phyloP scores from a whole-genome alignment of 2,329 filamentous ascomycete genomes.

The Talaromyces sp. region DNA sequence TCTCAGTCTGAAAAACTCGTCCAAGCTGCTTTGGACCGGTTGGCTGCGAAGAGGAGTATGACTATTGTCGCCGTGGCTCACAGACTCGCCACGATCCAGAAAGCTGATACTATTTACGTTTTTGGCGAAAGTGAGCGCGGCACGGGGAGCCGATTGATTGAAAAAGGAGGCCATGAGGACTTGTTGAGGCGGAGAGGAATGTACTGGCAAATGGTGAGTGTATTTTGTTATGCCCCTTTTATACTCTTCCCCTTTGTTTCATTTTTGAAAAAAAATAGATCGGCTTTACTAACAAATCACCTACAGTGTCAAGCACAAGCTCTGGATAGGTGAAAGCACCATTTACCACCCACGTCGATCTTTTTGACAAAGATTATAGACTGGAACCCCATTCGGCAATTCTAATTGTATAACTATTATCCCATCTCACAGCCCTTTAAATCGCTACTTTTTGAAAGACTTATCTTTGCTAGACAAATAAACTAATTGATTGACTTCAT shows the following conservation, averaged over 20 bases:
- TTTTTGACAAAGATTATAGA: background rate
- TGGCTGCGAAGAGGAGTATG: conserved; percentile 46
- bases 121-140: conserved; percentile 54
- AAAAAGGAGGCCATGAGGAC: conserved; percentile 55
- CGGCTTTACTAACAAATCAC: background rate
- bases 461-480: background rate
- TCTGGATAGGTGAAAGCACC: background rate
- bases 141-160: conserved; percentile 44
- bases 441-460: background rate
- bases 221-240: too few relatives aligned
- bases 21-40: conserved; percentile 63
- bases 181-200: conserved; percentile 45
- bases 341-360: background rate
- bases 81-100: conserved; percentile 68
- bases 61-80: conserved; percentile 75
- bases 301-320: background rate
- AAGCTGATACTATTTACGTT: conserved; percentile 75
- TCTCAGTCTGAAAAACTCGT: conserved; percentile 61
- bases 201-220: conserved; percentile 51
- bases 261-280: background rate
- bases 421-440: background rate
- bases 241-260: background rate
- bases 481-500: background rate
- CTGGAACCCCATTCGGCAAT: background rate
- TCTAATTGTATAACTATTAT: background rate